These are phyloP conservation scores for Ambrosia hybrid DNA, from an alignment of 140 eudicot species.

Conservation along the genomic window DNA sequence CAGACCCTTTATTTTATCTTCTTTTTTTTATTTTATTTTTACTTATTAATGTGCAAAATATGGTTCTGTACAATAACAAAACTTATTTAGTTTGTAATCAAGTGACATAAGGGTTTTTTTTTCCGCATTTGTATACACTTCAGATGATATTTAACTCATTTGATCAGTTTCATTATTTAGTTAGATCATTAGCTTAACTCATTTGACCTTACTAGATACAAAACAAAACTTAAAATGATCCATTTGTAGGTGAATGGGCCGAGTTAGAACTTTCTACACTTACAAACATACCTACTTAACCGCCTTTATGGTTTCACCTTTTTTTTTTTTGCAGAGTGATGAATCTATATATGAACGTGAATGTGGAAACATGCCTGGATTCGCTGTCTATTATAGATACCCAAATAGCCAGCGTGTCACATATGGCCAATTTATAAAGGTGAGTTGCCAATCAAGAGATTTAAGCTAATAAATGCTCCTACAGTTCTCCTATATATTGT, in stretches of 20 bases:
- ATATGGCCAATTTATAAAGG: conserved; percentile 92
- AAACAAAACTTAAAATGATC: neutral
- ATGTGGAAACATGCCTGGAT: conserved; percentile 99
- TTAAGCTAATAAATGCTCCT: neutral
- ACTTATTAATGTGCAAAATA: too few relatives aligned
- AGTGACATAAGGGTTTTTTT: neutral
- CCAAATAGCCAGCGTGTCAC: conserved; percentile 99
- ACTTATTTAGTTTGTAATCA: too few relatives aligned
- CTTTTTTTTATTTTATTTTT: too few relatives aligned
- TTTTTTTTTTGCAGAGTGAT: conserved; percentile 62
- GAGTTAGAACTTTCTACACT: neutral
- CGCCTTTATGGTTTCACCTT: conserved; percentile 12
- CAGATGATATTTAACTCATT: neutral
- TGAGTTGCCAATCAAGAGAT: conserved; percentile 27
- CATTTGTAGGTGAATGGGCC: conserved; percentile 6
- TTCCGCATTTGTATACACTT: neutral
- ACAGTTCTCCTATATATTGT: neutral
- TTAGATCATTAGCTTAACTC: neutral
- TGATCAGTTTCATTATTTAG: neutral
- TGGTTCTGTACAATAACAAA: too few relatives aligned
- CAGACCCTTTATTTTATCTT: too few relatives aligned
- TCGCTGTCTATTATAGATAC: conserved; percentile 94
- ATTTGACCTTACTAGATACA: neutral
- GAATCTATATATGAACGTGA: conserved; percentile 96
- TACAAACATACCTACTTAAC: conserved; percentile 3